Base-by-base conservation (phyloP, 2,329 filamentous ascomycete species). In the Penicillium sp. region DNA sequence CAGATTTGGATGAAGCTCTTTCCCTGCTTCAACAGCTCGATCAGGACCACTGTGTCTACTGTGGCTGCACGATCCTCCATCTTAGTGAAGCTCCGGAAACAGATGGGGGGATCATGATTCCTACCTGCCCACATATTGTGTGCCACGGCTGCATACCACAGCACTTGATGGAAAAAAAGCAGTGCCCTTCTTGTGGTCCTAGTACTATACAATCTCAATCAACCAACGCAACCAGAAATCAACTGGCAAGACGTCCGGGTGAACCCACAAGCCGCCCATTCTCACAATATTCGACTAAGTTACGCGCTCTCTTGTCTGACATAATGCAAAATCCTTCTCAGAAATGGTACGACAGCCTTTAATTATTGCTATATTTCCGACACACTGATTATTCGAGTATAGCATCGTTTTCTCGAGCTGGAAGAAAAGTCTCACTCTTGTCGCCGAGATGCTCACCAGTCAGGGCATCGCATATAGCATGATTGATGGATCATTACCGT, bases 351-450 rank as follows among this genome's bases (percentile, higher is more conserved):
- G 9, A 39, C 0, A 4, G 16, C 35, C 35, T 0, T 19, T 1
- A 2, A 19, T 10, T 4, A 6, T n/a, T 39, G 8, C 10, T 39
- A 6, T 4, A 19, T 10, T 19, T n/a, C 8, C 35, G 0, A 19
- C 10, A 11, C n/a, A 10, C 35, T 39, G 16, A 39, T 25, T 3
- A 4, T 45, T 1, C 25, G 11, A 7, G 3, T 26, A 10, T 50
- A 81, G 77, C 44, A 79, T 80, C 31, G 72, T 81, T 44, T 81
- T 81, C 39, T 80, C 78, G 0, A 79, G 73, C 55, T 81, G 78
- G 80, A 81, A 76, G 1, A 65, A 72, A 0, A 80, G 78, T 0
- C 65, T 82, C 0, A 64, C 77, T 23, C 66, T 81, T 0, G 61
- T 81, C 0, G 65, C 58, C 3, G 51, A 47, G 8, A 13, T 54